A percentile compares a stretch with the other conserved stretches of the same genome.
phyloP scores from a whole-genome alignment of 495 filamentous ascomycete genomes.

The Podospora conica region DNA sequence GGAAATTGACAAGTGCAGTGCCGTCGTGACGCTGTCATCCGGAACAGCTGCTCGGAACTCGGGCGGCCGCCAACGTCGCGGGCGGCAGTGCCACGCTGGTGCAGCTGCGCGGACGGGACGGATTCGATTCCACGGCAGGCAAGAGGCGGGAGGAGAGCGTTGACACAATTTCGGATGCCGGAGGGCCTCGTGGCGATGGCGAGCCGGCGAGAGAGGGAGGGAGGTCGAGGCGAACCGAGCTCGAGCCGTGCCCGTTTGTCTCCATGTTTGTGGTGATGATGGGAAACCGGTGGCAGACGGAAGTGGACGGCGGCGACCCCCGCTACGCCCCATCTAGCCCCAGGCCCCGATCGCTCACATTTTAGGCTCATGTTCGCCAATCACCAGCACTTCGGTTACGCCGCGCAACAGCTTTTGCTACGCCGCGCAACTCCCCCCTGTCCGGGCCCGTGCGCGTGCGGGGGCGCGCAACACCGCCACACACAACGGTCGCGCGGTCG shows the following conservation, averaged over 20 bases:
- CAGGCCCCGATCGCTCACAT: background rate
- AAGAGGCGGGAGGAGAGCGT: background rate
- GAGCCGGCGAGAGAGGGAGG: background rate
- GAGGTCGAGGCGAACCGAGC: background rate
- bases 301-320: background rate
- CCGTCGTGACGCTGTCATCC: background rate
- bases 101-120: background rate
- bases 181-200: background rate
- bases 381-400: background rate
- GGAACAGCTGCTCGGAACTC: background rate
- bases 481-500: too few species aligned
- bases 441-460: too few species aligned
- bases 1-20: background rate
- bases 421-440: too few species aligned
- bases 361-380: background rate
- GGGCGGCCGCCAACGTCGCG: background rate
- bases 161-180: background rate
- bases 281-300: background rate
- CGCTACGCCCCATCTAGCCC: too few species aligned
- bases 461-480: too few species aligned
- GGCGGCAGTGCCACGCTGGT: background rate
- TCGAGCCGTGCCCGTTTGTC: background rate
- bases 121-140: background rate
- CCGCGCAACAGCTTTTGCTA: too few species aligned
- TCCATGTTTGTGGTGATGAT: background rate